Base-by-base conservation (phyloP, 371 early-diverging fungal species). In the Rhizopus arrhizus region DNA sequence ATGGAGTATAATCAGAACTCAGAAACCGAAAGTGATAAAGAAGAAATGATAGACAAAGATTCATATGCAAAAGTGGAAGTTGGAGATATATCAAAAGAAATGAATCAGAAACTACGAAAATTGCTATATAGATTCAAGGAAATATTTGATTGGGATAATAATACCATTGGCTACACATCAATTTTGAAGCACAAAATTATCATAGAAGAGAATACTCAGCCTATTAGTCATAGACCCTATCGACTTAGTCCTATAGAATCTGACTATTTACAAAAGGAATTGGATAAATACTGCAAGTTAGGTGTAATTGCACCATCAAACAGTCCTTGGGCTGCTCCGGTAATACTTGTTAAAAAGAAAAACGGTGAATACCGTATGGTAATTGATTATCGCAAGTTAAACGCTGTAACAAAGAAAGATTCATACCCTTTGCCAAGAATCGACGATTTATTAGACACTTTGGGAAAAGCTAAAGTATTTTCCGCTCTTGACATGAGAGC, bases 331-430 rank as follows among this genome's bases (percentile, higher is more conserved):
- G 49, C 61, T 12, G 53, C 77, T 0, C 80, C 82, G 3, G 56
- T 74, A 0, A 55, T 82, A 13, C 69, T 84, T 45, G 70, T 76
- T 3, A 64, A 63, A 42, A 83, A 87, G 59, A 72, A 74, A 32
- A 70, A 79, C 16, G 74, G 72, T 0, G 48, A 48, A n/a, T 56
- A 52, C 22, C 3, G 80, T 0, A 12, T 84, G 43, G 59, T 74
- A 10, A 53, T 66, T 0, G 79, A 85, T 38, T 89, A 83, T 15
- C 55, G 74, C 5, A 48, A 53, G 46, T 56, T 83, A 11, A 83
- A 83, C 52, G 54, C 47, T 0, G 58, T 67, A 0, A 81, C 79
- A 0, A 58, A 56, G 0, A 66, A 66, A 12, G 58, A 58, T 15
- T 12, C 36, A 2, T 78, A 70, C 48, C 77, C 81, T 1, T 32